phyloP scores from a whole-genome alignment of 192 early-diverging fungal species.

The Coemansia sp. region DNA sequence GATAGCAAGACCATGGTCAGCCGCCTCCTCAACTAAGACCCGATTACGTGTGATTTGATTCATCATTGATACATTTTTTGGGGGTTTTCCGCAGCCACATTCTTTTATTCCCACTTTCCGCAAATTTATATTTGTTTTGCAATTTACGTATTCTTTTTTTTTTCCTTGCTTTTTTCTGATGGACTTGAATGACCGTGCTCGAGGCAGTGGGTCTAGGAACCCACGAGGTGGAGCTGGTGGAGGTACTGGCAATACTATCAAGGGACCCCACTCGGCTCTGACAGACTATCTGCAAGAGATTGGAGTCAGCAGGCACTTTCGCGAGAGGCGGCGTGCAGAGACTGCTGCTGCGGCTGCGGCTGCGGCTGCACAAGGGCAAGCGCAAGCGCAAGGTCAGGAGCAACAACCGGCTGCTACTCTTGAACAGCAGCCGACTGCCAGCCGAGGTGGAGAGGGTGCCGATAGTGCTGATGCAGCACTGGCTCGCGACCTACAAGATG shows the following conservation, averaged over 20 bases:
- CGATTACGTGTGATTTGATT: not conserved
- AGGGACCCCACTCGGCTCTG: slow-evolving; percentile 53
- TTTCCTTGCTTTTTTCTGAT: slow-evolving; percentile 6
- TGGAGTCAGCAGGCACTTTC: slow-evolving; percentile 51
- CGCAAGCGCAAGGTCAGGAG: not conserved
- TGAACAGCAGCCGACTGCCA: not conserved
- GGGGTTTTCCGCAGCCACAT: not conserved
- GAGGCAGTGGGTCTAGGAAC: slow-evolving; percentile 16
- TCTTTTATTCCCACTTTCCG: not conserved
- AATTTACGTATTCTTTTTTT: not conserved
- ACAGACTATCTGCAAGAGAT: slow-evolving; percentile 55
- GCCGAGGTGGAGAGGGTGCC: not conserved
- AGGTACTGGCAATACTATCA: slow-evolving; percentile 26
- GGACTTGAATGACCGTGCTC: slow-evolving; percentile 46
- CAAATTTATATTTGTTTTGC: not conserved
- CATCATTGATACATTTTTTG: not conserved
- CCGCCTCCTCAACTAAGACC: slow-evolving; percentile 49
- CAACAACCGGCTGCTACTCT: not conserved
- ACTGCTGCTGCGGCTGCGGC: slow-evolving; percentile 22
- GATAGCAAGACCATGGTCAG: slow-evolving; percentile 62
- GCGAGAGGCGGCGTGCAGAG: slow-evolving; percentile 38
- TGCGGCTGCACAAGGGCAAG: not conserved
- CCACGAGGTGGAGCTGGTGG: not conserved
- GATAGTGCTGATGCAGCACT: slow-evolving; percentile 37
- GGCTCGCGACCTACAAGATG: slow-evolving; percentile 36